These are phyloP conservation scores for Entomortierella parvispora DNA, from an alignment of 192 early-diverging fungal species.

Conservation along the genomic window DNA sequence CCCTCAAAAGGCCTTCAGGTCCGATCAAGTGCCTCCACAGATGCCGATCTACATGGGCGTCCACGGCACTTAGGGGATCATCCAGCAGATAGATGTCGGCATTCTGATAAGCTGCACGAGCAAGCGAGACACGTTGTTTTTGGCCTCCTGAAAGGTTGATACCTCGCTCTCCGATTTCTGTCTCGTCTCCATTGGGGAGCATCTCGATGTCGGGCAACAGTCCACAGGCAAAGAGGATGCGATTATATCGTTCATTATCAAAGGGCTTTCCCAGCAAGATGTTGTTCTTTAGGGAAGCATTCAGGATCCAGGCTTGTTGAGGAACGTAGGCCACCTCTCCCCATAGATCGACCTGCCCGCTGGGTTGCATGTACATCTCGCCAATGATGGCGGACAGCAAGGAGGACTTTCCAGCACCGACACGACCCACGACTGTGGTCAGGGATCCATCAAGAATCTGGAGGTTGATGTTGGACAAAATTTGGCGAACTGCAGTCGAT, in stretches of 20 bases:
- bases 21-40: slow-evolving; percentile 91
- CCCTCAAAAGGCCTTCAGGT: slow-evolving; percentile 79
- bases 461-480: slow-evolving; percentile 47
- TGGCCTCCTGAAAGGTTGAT: slow-evolving; percentile 94
- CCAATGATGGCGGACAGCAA: slow-evolving; percentile 69
- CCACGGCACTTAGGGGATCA: slow-evolving; percentile 68
- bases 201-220: slow-evolving; percentile 84
- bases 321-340: slow-evolving; percentile 71
- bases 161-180: slow-evolving; percentile 92
- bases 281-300: slow-evolving; percentile 89
- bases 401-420: slow-evolving; percentile 67
- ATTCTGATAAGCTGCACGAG: slow-evolving; percentile 87
- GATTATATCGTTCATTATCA: slow-evolving; percentile 77
- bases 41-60: slow-evolving; percentile 69
- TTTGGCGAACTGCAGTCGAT: neutral
- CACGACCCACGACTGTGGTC: slow-evolving; percentile 18
- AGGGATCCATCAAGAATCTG: slow-evolving; percentile 27
- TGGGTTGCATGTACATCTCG: slow-evolving; percentile 77
- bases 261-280: slow-evolving; percentile 86
- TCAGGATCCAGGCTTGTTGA: slow-evolving; percentile 91
- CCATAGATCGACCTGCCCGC: slow-evolving; percentile 70
- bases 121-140: slow-evolving; percentile 73
- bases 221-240: slow-evolving; percentile 82
- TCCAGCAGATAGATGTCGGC: slow-evolving; percentile 71
- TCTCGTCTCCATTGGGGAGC: slow-evolving; percentile 85